These are phyloP conservation scores for Plectosphaerella sp. DNA, from an alignment of 2,329 filamentous ascomycete genomes.

Conservation along the genomic window DNA sequence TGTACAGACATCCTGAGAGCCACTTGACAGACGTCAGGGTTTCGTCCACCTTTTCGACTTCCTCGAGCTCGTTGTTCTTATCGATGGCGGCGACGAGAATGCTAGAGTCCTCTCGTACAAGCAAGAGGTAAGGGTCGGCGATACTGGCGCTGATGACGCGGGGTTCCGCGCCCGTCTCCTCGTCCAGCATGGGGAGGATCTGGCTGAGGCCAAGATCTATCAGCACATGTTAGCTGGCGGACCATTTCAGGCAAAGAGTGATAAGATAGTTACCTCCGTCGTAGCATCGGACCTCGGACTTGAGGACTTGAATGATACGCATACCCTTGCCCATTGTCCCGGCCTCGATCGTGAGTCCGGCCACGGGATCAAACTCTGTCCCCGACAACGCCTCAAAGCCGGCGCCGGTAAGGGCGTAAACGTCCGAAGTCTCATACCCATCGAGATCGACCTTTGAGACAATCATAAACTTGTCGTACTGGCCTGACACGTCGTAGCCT, in stretches of 20 bases:
- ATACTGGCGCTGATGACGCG: conserved; percentile 78
- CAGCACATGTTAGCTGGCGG: not conserved
- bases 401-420: conserved; percentile 70
- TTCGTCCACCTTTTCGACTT: conserved; percentile 62
- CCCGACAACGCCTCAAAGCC: conserved; percentile 72
- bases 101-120: conserved; percentile 80
- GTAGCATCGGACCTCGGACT: conserved; percentile 83
- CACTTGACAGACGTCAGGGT: conserved; percentile 62
- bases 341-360: conserved; percentile 81
- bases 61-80: conserved; percentile 78
- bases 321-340: conserved; percentile 76
- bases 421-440: conserved; percentile 71
- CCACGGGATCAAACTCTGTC: conserved; percentile 87
- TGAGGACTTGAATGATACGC: conserved; percentile 82
- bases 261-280: conserved; percentile 65
- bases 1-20: conserved; percentile 79
- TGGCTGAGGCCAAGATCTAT: conserved; percentile 81
- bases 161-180: conserved; percentile 78
- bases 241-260: conserved; percentile 10
- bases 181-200: conserved; percentile 89
- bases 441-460: conserved; percentile 67
- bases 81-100: conserved; percentile 76
- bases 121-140: conserved; percentile 77
- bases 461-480: conserved; percentile 78
- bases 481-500: conserved; percentile 55